Conservation (phyloP, 1,284 basidiomycete genomes). For the Coriolopsis trogii region DNA sequence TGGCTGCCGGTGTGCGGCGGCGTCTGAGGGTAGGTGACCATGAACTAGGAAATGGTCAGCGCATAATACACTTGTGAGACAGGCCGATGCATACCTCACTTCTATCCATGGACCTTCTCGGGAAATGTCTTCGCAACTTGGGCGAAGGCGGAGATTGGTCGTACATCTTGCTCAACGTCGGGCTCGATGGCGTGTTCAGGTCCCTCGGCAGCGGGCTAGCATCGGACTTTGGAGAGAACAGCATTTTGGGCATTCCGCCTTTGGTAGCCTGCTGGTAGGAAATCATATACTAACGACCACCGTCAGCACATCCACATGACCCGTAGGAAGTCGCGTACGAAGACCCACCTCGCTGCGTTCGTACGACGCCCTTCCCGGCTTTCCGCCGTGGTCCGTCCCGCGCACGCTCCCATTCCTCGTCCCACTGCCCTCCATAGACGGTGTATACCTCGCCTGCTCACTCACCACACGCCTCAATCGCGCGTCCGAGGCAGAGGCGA, state of each 20-base stretch:
- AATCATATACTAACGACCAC: conserved; percentile 31
- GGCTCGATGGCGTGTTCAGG: conserved; percentile 18
- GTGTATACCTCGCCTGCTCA: conserved; percentile 16
- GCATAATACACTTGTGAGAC: neutral
- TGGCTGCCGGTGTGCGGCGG: conserved; percentile 33
- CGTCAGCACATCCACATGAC: neutral
- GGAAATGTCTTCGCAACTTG: conserved; percentile 19
- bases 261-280: conserved; percentile 28
- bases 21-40: conserved; percentile 33
- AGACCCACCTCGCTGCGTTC: conserved; percentile 35
- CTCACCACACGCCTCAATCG: conserved; percentile 25
- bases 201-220: conserved; percentile 7
- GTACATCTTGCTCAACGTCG: conserved; percentile 20
- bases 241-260: conserved; percentile 17
- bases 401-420: conserved; percentile 17
- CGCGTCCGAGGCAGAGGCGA: conserved; percentile 11
- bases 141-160: conserved; percentile 25
- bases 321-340: neutral
- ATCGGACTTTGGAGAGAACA: conserved; percentile 25
- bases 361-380: conserved; percentile 24
- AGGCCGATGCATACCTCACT: conserved; percentile 22
- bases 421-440: conserved; percentile 11
- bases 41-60: conserved; percentile 22
- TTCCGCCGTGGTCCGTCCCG: conserved; percentile 16
- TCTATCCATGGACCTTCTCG: conserved; percentile 23